Evolutionary conservation across 2,329 filamentous ascomycete genomes (phyloP), one percentile per base, ranked within the genome.

Genomic region (Akanthomyces dipterigenus): DNA sequence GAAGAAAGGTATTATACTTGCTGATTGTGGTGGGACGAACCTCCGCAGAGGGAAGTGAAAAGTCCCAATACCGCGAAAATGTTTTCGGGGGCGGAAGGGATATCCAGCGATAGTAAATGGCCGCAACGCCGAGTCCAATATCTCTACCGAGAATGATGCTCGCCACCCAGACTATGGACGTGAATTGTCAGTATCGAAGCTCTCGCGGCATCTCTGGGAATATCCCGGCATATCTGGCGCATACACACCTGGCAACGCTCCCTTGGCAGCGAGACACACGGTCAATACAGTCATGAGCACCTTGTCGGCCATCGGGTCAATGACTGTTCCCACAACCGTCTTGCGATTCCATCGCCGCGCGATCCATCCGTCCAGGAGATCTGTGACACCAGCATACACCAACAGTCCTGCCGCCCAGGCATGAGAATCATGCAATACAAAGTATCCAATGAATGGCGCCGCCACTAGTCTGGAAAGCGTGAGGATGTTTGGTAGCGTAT

Each of bases 241-340:
- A 50, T 36, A 77, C 85, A 67, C 78, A 92, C 89, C 78, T 62
- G 93, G 92, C 55, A 99, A 80, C 16, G 86, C 83, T 3, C 91
- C 92, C 68, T 96, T 92, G 64, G 89, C 80, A 4, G 93, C 92
- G 49, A 98, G 77, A 65, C 90, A 92, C 14, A 93, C 87, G 0
- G 93, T 96, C 68, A 96, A 76, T 62, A 96, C 86, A 0, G 93
- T 97, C 95, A 99, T 98, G 65, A 99, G 82, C 9, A 86, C 84
- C 78, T 99, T 99, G 76, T 99, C 95, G 3, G 95, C 95, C 89
- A 97, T 95, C 6, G 95, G 95, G 70, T 96, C 93, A 64, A 99
- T 91, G 34, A 99, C 86, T 60, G 91, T 96, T 60, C 95, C 95
- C 11, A 98, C 91, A 1, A 99, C 93, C 0, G 95, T 98, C 74